Conservation (phyloP, 108 stramenopile genomes). For the Halocafeteria seosinensis region DNA sequence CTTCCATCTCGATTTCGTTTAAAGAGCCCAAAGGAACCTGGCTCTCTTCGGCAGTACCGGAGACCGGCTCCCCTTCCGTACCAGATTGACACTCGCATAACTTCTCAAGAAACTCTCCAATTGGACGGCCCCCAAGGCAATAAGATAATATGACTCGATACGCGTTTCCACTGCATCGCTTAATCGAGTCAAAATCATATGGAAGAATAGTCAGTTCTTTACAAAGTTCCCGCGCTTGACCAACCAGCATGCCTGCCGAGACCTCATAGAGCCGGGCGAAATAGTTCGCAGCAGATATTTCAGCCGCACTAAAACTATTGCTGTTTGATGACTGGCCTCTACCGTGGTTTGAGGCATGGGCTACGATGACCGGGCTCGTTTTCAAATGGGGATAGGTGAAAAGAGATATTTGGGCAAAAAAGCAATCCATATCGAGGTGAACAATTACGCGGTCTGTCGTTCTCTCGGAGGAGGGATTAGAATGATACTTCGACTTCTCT, state of each 20-base stretch:
- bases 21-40: too few relatives aligned
- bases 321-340: not conserved
- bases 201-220: conserved; percentile 28
- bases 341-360: not conserved
- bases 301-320: not conserved
- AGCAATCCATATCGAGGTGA: conserved; percentile 1
- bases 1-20: too few relatives aligned
- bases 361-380: not conserved
- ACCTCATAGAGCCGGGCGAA: conserved; percentile 23
- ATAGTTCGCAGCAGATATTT: conserved; percentile 34
- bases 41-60: too few relatives aligned
- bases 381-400: not conserved
- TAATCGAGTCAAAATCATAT: conserved; percentile 28
- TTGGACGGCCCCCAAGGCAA: not conserved
- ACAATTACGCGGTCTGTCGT: not conserved
- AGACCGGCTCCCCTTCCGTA: too few relatives aligned
- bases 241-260: conserved; percentile 30
- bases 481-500: not conserved
- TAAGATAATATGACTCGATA: conserved; percentile 17
- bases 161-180: conserved; percentile 7
- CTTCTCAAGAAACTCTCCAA: not conserved
- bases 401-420: not conserved
- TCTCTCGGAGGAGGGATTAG: not conserved
- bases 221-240: conserved; percentile 15
- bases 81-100: too few relatives aligned